Evolutionary conservation across 108 stramenopile species (phyloP).

Genomic region (Nannochloropsis oceanica): DNA sequence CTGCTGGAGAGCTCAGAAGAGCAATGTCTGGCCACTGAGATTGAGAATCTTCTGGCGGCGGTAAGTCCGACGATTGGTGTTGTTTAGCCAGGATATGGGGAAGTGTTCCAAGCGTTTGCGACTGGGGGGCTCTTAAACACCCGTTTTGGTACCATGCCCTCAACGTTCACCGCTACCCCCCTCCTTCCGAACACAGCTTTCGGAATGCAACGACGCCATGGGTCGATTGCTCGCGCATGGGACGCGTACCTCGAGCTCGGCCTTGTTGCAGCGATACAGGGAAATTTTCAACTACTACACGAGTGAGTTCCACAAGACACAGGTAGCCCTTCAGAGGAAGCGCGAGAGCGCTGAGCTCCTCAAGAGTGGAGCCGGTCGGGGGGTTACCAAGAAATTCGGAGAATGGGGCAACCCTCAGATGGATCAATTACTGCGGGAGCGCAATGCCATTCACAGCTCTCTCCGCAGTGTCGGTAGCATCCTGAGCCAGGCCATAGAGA

Average conservation of each 20-base stretch:
- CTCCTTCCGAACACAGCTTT: background rate
- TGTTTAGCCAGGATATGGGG: background rate
- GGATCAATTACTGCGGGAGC: slow-evolving; percentile 15
- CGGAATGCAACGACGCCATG: slow-evolving; percentile 23
- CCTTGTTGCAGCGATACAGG: slow-evolving; percentile 25
- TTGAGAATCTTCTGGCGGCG: slow-evolving; percentile 10
- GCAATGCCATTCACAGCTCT: slow-evolving; percentile 16
- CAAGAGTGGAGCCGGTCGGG: background rate
- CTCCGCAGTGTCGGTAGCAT: slow-evolving; percentile 18
- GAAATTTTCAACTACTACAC: slow-evolving; percentile 20
- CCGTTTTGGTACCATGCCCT: too few relatives aligned
- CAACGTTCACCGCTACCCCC: too few relatives aligned
- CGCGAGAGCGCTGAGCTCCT: slow-evolving; percentile 13
- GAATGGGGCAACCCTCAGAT: background rate
- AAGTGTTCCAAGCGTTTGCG: background rate
- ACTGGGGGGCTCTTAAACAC: background rate
- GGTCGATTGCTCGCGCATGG: background rate
- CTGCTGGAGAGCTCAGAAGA: slow-evolving; percentile 5
- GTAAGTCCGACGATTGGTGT: background rate
- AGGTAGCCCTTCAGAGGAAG: slow-evolving; percentile 14
- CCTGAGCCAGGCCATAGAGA: slow-evolving; percentile 19
- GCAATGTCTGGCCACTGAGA: slow-evolving; percentile 12
- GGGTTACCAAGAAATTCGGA: background rate
- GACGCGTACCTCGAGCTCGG: slow-evolving; percentile 12
- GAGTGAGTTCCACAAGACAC: slow-evolving; percentile 18